phyloP scores from a whole-genome alignment of 78 protist species.

The Dictyostelium discoideum region DNA sequence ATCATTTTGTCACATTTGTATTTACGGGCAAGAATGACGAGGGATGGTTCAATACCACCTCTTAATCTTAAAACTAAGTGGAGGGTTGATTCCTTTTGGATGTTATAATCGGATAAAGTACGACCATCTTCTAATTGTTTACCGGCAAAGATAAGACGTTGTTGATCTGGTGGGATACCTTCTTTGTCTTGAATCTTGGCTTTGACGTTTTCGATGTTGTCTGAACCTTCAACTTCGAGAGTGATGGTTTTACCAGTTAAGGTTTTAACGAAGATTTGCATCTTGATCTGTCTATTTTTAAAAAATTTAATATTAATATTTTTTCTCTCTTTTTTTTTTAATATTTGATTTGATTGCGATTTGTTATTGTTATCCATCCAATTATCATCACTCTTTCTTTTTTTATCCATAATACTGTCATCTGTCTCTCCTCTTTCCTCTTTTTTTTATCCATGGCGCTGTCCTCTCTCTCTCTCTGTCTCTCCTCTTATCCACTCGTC shows the following conservation, averaged over 20 bases:
- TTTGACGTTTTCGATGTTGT: slow-evolving; percentile 98
- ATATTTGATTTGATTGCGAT: too few species aligned
- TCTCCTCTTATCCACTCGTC: too few species aligned
- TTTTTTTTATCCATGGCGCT: too few species aligned
- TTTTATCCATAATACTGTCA: too few species aligned
- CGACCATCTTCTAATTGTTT: slow-evolving; percentile 99
- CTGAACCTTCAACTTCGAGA: slow-evolving; percentile 97
- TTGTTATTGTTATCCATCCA: too few species aligned
- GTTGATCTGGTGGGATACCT: slow-evolving; percentile 99
- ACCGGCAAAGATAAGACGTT: slow-evolving; percentile 99
- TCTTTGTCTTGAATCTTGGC: slow-evolving; percentile 99
- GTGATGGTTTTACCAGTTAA: slow-evolving; percentile 99
- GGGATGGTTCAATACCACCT: slow-evolving; percentile 99
- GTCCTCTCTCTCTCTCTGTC: too few species aligned
- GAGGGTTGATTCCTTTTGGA: slow-evolving; percentile 99
- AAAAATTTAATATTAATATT: background rate
- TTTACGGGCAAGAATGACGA: slow-evolving; percentile 97
- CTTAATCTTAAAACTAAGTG: slow-evolving; percentile 98
- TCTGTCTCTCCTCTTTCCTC: too few species aligned
- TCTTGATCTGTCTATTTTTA: slow-evolving; percentile 35
- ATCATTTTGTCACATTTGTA: slow-evolving; percentile 98
- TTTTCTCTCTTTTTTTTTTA: too few species aligned
- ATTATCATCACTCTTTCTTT: too few species aligned
- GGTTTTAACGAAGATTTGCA: slow-evolving; percentile 98
- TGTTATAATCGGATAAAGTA: slow-evolving; percentile 98